Evolutionary conservation across 2,329 filamentous ascomycete species (phyloP), one percentile per base, ranked within the genome.

Genomic region (Orbilia quercus): DNA sequence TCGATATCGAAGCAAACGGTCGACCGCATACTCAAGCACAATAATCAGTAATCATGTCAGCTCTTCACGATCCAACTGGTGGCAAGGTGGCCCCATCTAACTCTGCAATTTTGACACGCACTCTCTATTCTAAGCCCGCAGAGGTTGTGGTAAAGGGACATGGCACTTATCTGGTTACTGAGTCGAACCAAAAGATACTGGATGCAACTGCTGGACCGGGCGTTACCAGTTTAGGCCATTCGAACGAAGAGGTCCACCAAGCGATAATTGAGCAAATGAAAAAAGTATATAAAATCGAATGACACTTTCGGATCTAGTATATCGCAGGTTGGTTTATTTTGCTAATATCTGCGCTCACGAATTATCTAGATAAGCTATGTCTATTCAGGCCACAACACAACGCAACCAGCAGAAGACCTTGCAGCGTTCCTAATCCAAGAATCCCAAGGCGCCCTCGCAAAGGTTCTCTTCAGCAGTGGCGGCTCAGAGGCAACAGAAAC

Each of bases 191-290:
- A 4, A 82, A 81, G 34, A 85, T 95, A 45, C 84, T 92, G 12
- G 91, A 95, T 79, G 89, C 87, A 0, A 90, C 88, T 18, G 86
- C 89, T 25, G 91, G 91, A 18, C 89, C 91, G 1, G 90, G 89
- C 20, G 90, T 92, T 2, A 84, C 87, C 7, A 89, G 88, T 78
- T 81, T 94, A 7, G 91, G 91, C 5, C 88, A 91, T 76, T 87
- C 86, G 28, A 84, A 89, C 57, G 77, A 83, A 44, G 82, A 88
- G 51, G 86, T 93, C 11, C 82, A 82, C 11, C 81, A 84, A 1
- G 89, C 88, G 0, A 84, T 91, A 42, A 80, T 82, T 2, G 77
- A 82, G 11, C 89, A 92, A 76, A 82, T 90, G 75, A 82, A 84
- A 51, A 80, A 85, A 47, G 67, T 71, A 71, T 80, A 85, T 2